A percentile compares a stretch with the other conserved stretches of the same genome.
Conservation (phyloP, 257 asterid species). For the Linaria vulgaris region DNA sequence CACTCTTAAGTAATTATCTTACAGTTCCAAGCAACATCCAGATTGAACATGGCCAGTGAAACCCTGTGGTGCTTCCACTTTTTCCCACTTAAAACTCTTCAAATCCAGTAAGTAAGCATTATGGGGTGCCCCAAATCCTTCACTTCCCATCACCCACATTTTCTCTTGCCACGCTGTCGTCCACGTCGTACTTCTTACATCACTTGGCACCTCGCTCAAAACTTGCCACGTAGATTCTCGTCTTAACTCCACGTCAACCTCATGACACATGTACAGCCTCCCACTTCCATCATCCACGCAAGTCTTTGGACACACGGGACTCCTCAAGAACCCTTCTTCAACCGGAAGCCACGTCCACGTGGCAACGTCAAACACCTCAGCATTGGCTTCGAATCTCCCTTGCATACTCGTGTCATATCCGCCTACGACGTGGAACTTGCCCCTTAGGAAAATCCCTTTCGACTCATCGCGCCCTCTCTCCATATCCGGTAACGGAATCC, state of each 20-base stretch:
- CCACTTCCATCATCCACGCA: conserved; percentile 41
- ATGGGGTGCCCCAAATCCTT: conserved; percentile 38
- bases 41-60: conserved; percentile 72
- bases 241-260: conserved; percentile 28
- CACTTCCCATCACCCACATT: conserved; percentile 50
- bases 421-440: conserved; percentile 65
- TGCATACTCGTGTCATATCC: conserved; percentile 63
- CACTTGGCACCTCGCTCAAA: conserved; percentile 33
- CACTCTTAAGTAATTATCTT: neutral
- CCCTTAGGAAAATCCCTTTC: conserved; percentile 40
- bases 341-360: conserved; percentile 51
- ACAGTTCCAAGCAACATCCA: conserved; percentile 65
- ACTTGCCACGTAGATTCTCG: conserved; percentile 42
- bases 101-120: conserved; percentile 43
- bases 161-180: conserved; percentile 56
- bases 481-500: conserved; percentile 67
- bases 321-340: conserved; percentile 35
- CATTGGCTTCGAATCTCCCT: conserved; percentile 49
- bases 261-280: conserved; percentile 32
- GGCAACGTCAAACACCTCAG: conserved; percentile 50
- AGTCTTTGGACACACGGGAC: conserved; percentile 45
- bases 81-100: conserved; percentile 46
- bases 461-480: conserved; percentile 67
- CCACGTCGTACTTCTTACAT: conserved; percentile 29
- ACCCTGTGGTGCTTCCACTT: conserved; percentile 35